Conservation (phyloP, 352 stramenopile genomes). For the Globisporangium mamillatum region DNA sequence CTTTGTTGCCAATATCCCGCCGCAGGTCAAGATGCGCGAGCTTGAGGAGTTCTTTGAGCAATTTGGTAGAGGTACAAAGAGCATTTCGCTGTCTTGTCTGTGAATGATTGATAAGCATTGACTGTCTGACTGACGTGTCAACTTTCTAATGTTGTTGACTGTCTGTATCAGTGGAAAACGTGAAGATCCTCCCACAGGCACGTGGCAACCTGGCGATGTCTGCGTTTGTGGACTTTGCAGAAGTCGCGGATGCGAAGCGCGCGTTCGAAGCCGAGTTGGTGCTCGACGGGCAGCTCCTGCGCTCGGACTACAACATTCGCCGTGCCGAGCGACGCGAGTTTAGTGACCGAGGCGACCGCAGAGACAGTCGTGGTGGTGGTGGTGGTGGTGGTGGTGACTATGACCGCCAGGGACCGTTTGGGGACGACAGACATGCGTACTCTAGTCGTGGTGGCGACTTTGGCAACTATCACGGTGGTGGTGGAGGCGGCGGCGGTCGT, state of each 20-base stretch:
- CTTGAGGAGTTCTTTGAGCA: conserved; percentile 52
- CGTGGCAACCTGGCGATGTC: conserved; percentile 49
- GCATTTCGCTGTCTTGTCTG: not conserved
- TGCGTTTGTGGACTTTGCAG: conserved; percentile 60
- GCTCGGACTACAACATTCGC: conserved; percentile 59
- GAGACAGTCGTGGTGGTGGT: not conserved
- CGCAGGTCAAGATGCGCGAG: conserved; percentile 59
- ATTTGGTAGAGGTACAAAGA: conserved; percentile 39
- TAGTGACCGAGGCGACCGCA: not conserved
- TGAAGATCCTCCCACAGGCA: conserved; percentile 55
- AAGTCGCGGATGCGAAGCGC: conserved; percentile 37
- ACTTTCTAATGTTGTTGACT: not conserved
- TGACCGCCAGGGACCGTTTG: not conserved
- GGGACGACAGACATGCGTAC: conserved; percentile 4
- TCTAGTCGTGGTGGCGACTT: not conserved
- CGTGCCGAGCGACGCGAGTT: conserved; percentile 12
- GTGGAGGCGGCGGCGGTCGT: not conserved
- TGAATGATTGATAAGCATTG: not conserved
- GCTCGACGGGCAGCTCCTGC: conserved; percentile 38
- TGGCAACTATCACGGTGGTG: not conserved
- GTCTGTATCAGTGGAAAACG: conserved; percentile 43
- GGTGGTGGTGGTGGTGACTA: not conserved
- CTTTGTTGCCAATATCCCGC: conserved; percentile 65
- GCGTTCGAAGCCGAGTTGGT: conserved; percentile 41
- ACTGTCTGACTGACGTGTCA: not conserved